Evolutionary conservation across 345 rosid genomes (phyloP).

Genomic region (Hypericum androsaemum): DNA sequence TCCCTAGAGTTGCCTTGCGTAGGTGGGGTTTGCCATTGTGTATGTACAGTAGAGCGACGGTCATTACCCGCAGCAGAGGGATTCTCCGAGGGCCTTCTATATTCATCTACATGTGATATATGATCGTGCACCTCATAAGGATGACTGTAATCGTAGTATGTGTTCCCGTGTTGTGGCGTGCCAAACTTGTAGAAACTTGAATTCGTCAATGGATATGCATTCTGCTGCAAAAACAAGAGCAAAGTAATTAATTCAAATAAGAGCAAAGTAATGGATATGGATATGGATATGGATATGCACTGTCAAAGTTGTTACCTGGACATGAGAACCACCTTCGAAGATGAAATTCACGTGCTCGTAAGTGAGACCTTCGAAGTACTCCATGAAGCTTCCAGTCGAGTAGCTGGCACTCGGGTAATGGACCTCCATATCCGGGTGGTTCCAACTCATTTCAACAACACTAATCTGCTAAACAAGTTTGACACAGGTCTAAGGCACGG

Average conservation of each 20-base stretch:
- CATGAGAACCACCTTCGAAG: constrained; percentile 54
- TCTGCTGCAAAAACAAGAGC: constrained; percentile 34
- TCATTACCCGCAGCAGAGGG: constrained; percentile 25
- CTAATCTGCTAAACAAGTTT: constrained; percentile 8
- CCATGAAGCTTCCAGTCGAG: constrained; percentile 67
- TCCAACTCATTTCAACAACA: constrained; percentile 49
- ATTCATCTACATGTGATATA: constrained; percentile 29
- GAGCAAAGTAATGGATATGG: too few species aligned
- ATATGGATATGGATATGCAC: too few species aligned
- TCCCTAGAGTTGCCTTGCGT: constrained; percentile 36
- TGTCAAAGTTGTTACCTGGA: constrained; percentile 38
- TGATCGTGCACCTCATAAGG: constrained; percentile 38
- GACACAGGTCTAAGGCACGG: background rate
- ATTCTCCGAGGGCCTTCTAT: constrained; percentile 40
- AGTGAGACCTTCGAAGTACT: constrained; percentile 74
- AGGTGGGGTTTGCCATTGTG: constrained; percentile 30
- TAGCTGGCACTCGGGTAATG: constrained; percentile 34
- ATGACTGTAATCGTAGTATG: constrained; percentile 39
- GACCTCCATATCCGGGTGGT: constrained; percentile 35
- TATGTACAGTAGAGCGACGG: constrained; percentile 28
- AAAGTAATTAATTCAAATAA: background rate
- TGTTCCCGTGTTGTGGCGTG: constrained; percentile 35
- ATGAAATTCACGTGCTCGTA: constrained; percentile 75
- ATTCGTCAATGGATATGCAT: constrained; percentile 35
- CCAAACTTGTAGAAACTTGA: constrained; percentile 51